Evolutionary conservation across 192 early-diverging fungal genomes (phyloP), one percentile per base, ranked within the genome.

Genomic region (Podila horticola): DNA sequence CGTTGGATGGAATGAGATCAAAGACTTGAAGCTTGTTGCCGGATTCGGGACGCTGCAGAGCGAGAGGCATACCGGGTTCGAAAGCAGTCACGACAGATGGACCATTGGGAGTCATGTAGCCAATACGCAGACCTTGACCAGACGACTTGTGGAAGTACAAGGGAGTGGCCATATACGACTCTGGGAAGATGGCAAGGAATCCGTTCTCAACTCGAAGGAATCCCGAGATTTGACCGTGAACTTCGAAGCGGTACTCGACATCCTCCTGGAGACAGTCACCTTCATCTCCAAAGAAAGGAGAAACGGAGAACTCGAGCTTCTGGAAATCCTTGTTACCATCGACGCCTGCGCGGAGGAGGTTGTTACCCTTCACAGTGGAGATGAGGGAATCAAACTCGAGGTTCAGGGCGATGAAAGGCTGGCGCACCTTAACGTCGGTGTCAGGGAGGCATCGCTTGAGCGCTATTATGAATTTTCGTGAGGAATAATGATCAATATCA

Each of bases 221-320:
- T 45, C 66, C 66, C 52, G 34, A 36, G 34, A 36, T 36, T 36
- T 33, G 31, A 68, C 22, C 5, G 22, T 22, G 8, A 11, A 60
- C 48, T 13, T 48, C 41, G 68, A 70, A 61, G 28, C 41, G 45
- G 26, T 70, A 70, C 45, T 62, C 45, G 3, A 62, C 59, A 61
- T 70, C 61, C 24, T 62, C 26, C 29, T 62, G 51, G 58, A 70
- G 31, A 48, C 68, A 70, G 48, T 34, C 33, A 3, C 33, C 7
- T 34, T 34, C 33, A 34, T 2, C 33, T 0, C 7, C 33, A 6
- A 1, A 7, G 5, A 34, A 4, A 34, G 4, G 7, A 5, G 3
- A 34, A 34, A 6, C 31, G 19, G 59, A 52, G 20, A 70, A 8
- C 60, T 70, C 45, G 36, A 70, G 45, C 48, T 70, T 5, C 45